Evolutionary conservation across 2,329 filamentous ascomycete species (phyloP).

Genomic region (Ophiostoma sp.): DNA sequence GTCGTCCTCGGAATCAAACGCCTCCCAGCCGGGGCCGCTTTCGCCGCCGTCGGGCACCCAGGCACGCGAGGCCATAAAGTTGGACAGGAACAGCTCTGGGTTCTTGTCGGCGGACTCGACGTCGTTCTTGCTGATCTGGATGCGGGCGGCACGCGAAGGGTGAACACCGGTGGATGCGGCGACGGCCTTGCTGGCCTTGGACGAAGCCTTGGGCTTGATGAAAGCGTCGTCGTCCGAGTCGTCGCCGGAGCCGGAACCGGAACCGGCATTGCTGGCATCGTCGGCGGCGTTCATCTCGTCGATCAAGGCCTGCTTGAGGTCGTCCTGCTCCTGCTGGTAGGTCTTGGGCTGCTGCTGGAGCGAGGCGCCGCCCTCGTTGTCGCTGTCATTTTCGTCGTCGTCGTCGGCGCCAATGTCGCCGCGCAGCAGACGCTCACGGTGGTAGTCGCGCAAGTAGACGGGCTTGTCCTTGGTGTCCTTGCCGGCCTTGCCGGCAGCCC

Average conservation of each 20-base stretch:
- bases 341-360: conserved; percentile 45
- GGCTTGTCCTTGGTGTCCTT: conserved; percentile 64
- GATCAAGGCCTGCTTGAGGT: conserved; percentile 70
- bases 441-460: conserved; percentile 82
- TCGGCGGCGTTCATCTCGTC: conserved; percentile 67
- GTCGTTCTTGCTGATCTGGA: conserved; percentile 53
- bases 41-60: conserved; percentile 66
- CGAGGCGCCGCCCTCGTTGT: conserved; percentile 39
- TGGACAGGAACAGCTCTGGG: conserved; percentile 83
- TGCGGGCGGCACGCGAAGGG: conserved; percentile 47
- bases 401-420: conserved; percentile 61
- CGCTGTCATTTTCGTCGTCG: conserved; percentile 47
- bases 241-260: conserved; percentile 47
- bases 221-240: conserved; percentile 68
- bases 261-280: conserved; percentile 47
- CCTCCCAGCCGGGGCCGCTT: conserved; percentile 58
- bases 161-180: conserved; percentile 44
- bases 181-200: conserved; percentile 32
- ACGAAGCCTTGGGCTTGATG: conserved; percentile 62
- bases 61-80: conserved; percentile 86
- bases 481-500: conserved; percentile 43
- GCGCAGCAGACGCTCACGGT: conserved; percentile 76
- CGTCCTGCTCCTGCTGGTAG: conserved; percentile 83
- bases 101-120: conserved; percentile 76
- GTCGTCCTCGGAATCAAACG: conserved; percentile 91